These are phyloP conservation scores for Mycena chlorophos DNA, from an alignment of 768 basidiomycete species.

Conservation along the genomic window DNA sequence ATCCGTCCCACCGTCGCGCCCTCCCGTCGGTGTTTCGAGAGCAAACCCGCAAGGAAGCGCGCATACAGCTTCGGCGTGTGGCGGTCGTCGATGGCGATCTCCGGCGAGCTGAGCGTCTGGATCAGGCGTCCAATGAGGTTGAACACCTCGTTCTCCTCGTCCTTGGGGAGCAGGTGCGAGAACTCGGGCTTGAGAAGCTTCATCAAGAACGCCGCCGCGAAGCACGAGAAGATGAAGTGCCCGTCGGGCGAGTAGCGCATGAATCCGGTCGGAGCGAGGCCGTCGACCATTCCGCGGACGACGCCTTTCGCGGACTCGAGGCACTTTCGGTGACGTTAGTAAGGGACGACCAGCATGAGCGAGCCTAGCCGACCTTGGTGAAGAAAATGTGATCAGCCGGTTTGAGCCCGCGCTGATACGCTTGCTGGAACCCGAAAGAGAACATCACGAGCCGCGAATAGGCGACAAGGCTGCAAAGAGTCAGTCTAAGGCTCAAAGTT, in stretches of 20 bases:
- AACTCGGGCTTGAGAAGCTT: slow-evolving; percentile 81
- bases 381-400: slow-evolving; percentile 66
- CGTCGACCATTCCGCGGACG: slow-evolving; percentile 63
- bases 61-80: slow-evolving; percentile 82
- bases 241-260: slow-evolving; percentile 81
- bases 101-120: slow-evolving; percentile 66
- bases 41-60: slow-evolving; percentile 72
- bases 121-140: slow-evolving; percentile 72
- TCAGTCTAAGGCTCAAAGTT: slow-evolving; percentile 9
- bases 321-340: slow-evolving; percentile 45
- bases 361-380: slow-evolving; percentile 49
- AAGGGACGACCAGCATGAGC: background rate
- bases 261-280: slow-evolving; percentile 67
- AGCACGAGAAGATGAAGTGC: slow-evolving; percentile 77
- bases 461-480: slow-evolving; percentile 55
- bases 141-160: slow-evolving; percentile 70
- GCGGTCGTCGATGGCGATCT: slow-evolving; percentile 77
- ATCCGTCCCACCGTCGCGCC: slow-evolving; percentile 58
- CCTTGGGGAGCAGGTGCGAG: slow-evolving; percentile 56
- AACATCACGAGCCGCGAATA: slow-evolving; percentile 85
- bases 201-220: slow-evolving; percentile 80
- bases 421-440: slow-evolving; percentile 85
- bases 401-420: slow-evolving; percentile 69
- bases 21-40: slow-evolving; percentile 69
- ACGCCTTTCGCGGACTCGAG: slow-evolving; percentile 69